Conservation (phyloP, 208 protist genomes). For the Crithidia expoeki region DNA sequence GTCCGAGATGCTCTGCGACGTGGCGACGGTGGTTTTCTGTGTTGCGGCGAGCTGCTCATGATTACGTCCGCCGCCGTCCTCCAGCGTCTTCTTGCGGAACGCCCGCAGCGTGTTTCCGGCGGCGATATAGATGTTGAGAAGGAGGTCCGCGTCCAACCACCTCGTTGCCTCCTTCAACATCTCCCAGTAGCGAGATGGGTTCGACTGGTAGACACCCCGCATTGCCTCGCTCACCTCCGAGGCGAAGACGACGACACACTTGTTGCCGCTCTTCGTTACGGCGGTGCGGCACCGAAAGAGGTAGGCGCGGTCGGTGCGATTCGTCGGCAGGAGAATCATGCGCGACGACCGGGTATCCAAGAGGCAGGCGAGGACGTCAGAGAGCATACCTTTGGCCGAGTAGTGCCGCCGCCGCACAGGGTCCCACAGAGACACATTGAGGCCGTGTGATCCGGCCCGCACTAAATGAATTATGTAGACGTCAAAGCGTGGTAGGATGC, state of each 20-base stretch:
- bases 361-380: conserved; percentile 77
- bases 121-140: conserved; percentile 53
- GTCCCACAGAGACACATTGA: conserved; percentile 76
- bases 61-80: conserved; percentile 16
- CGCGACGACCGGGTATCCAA: conserved; percentile 53
- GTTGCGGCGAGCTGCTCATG: conserved; percentile 13
- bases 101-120: conserved; percentile 61
- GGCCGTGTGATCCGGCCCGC: conserved; percentile 61
- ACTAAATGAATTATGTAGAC: conserved; percentile 89
- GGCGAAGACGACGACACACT: conserved; percentile 71
- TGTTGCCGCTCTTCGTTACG: conserved; percentile 55
- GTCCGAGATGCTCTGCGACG: conserved; percentile 45
- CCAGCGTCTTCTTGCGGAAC: conserved; percentile 44
- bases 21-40: conserved; percentile 19
- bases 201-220: conserved; percentile 70
- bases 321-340: conserved; percentile 86
- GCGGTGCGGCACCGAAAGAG: conserved; percentile 82
- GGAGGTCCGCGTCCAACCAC: conserved; percentile 62
- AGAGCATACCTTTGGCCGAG: conserved; percentile 82
- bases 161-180: conserved; percentile 50
- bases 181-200: conserved; percentile 71
- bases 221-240: conserved; percentile 69
- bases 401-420: conserved; percentile 54
- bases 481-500: conserved; percentile 58
- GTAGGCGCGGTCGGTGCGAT: conserved; percentile 77